Base-by-base conservation (phyloP, 495 filamentous ascomycete species). In the Talaromyces thailandensis region DNA sequence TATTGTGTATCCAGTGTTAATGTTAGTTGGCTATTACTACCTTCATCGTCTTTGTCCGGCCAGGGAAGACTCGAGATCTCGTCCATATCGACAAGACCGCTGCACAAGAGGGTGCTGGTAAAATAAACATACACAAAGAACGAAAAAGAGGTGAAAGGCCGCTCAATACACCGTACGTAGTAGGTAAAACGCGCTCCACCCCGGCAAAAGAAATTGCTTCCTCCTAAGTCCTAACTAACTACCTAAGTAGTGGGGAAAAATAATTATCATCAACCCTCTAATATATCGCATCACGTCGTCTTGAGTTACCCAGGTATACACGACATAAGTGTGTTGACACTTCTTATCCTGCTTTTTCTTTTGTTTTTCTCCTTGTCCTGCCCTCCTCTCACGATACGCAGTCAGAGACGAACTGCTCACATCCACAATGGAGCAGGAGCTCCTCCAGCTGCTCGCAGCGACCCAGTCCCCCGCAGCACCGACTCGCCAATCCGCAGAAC, bases 401-500 rank as follows among this genome's bases (percentile, higher is more conserved):
- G 43, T 9, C 18, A 18, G 43, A 21, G 43, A 48, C 43, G 43
- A 48, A 23, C 35, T 60, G 35, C 24, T 28, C 40, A 48, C 63
- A 50, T 35, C 61, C 70, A 75, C 62, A 64, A 93, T 93, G 90
- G 91, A 95, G 81, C 88, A 93, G 77, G 84, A 91, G 74, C 83
- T 96, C 65, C 83, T 92, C 65, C 82, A 83, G 67, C 81, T 95
- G 67, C 87, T 96, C 55, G 82, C 86, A 62, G 86, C 88, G 72
- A 94, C 92, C 16, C 91, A 95, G 71, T 83, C 84, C 60, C 64
- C 86, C 60, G 78, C 81, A 25, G 84, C 89, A 66, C 83, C 79
- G 53, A 84, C 87, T 18, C 84, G 92, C 70, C 89, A 86, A 70
- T 81, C 90, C 63, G 92, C 92, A 63, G 92, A 96, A 73, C 77